Base-by-base conservation (phyloP, 2,329 filamentous ascomycete genomes). In the Acrocalymma vagum region DNA sequence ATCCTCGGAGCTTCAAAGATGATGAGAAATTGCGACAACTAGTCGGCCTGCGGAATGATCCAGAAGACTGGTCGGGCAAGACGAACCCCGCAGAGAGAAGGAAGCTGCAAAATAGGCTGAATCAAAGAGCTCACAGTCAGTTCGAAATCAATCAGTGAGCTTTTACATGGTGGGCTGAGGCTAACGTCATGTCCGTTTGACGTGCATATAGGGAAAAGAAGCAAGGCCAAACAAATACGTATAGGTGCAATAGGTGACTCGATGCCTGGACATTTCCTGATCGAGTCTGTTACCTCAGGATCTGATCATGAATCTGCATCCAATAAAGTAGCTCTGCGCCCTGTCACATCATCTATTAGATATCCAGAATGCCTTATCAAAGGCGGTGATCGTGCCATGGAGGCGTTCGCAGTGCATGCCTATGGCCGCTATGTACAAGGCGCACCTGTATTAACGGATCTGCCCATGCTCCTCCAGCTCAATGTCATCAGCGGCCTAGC, bases 31-130 rank as follows among this genome's bases (percentile, higher is more conserved):
- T 24, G 17, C 33, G 34, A 21, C 33, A 50, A 23, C 40, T 40
- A 22, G 43, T 48, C 11, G 29, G 36, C 6, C 25, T 51, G 21
- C 50, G 41, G 9, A 24, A 45, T 18, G 28, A 27, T 2, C 36
- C 14, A 20, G 53, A 56, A 26, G 53, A 58, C 39, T 58, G 53
- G 55, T 49, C 45, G 13, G 55, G 55, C 9, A 43, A 53, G 11
- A 48, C 46, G 8, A 37, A 50, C 13, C 46, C 51, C 9, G 15
- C 25, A 2, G 45, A 48, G 28, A 45, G 55, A 13, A 47, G 48
- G 24, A 56, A 48, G 26, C 16, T 58, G 23, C 51, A 57, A 26
- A 58, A 58, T 29, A 40, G 55, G 10, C 23, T 57, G 15, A 58
- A 57, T 26, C 48, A 58, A 14, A 38, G 54, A 36, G 38, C 45